A percentile compares a stretch with the other conserved stretches of the same genome.
Conservation (phyloP, 2,329 filamentous ascomycete species). For the Aspergillus sp. region DNA sequence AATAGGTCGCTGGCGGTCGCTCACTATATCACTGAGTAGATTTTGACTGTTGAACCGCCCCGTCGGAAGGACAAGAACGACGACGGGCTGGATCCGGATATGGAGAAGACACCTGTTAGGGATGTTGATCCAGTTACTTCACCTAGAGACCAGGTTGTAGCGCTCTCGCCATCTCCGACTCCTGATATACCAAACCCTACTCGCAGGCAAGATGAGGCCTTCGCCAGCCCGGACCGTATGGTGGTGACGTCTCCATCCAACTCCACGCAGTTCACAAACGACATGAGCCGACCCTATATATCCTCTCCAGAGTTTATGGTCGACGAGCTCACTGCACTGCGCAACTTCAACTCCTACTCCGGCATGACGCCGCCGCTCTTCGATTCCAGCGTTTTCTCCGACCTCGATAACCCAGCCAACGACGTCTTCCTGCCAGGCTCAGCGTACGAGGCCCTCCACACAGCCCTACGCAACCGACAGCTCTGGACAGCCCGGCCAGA, state of each 20-base stretch:
- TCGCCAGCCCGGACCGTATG: not conserved
- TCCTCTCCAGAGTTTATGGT: constrained; percentile 25
- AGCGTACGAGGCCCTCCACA: constrained; percentile 49
- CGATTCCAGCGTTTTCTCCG: constrained; percentile 21
- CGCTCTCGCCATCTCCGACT: not conserved
- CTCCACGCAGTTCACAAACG: constrained; percentile 1
- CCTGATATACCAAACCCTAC: not conserved
- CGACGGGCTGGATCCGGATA: not conserved
- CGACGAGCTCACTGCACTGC: constrained; percentile 21
- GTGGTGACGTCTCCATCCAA: not conserved
- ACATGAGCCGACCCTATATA: constrained; percentile 19
- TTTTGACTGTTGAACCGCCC: constrained; percentile 21
- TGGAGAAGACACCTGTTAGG: not conserved
- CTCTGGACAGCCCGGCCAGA: constrained; percentile 47
- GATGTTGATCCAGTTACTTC: not conserved
- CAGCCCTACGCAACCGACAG: constrained; percentile 46
- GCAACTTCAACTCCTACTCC: constrained; percentile 20
- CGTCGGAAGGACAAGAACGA: not conserved
- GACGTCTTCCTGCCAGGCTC: constrained; percentile 51
- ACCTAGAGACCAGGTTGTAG: not conserved
- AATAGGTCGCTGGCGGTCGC: not conserved
- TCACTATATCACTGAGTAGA: constrained; percentile 11
- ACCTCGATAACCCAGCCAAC: constrained; percentile 40
- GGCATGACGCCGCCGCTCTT: constrained; percentile 24
- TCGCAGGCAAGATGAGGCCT: not conserved